Evolutionary conservation across 139 green algal species (phyloP).

Genomic region (Limnomonas spitsbergensis): DNA sequence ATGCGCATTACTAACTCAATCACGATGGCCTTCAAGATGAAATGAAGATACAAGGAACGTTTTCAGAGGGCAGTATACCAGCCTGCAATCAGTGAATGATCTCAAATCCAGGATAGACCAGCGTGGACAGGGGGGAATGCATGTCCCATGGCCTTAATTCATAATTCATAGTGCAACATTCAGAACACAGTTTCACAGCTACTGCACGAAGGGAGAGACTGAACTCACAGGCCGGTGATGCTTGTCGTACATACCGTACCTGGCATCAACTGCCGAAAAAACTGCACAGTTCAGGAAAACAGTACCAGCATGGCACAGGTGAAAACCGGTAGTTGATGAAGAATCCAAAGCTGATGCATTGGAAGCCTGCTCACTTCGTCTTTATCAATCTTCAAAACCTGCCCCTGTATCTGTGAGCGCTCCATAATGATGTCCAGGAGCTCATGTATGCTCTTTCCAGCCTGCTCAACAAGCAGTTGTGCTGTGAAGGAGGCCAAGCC

Average conservation of each 20-base stretch:
- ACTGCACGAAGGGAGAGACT: not conserved
- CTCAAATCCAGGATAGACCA: too few species aligned
- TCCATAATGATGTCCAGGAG: not conserved
- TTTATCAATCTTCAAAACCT: not conserved
- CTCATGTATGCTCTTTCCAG: not conserved
- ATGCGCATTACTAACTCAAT: constrained; percentile 24
- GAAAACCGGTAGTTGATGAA: not conserved
- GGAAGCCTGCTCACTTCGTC: not conserved
- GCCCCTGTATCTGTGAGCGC: not conserved
- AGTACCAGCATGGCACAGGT: not conserved
- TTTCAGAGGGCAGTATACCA: not conserved
- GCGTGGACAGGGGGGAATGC: too few species aligned
- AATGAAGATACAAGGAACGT: not conserved
- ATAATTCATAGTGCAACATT: not conserved
- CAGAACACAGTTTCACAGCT: not conserved
- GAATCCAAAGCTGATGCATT: not conserved
- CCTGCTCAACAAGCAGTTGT: not conserved
- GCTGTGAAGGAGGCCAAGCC: not conserved
- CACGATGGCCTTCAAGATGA: not conserved
- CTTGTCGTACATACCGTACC: not conserved
- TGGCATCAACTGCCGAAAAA: not conserved
- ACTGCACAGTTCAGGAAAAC: not conserved
- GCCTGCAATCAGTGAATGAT: too few species aligned
- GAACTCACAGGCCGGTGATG: not conserved
- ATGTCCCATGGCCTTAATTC: too few species aligned